phyloP scores from a whole-genome alignment of 1,284 basidiomycete genomes.

The Prillingera fragicola region DNA sequence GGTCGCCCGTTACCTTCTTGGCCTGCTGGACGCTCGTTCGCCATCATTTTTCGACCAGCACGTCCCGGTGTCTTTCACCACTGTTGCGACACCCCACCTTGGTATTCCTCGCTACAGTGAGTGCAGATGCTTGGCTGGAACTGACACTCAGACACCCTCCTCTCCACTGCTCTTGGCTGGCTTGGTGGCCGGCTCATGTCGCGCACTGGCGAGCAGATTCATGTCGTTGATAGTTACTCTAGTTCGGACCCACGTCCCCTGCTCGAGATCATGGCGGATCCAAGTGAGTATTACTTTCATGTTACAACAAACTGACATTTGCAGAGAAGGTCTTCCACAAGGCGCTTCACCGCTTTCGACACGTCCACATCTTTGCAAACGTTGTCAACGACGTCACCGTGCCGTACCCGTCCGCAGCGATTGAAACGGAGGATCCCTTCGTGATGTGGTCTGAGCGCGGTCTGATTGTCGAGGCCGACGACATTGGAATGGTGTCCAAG shows the following conservation, averaged over 20 bases:
- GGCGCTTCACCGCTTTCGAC: slow-evolving; percentile 63
- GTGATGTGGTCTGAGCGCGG: slow-evolving; percentile 56
- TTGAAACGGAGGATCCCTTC: slow-evolving; percentile 67
- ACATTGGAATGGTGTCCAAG: slow-evolving; percentile 20
- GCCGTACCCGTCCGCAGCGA: slow-evolving; percentile 70
- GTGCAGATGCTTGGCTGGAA: slow-evolving; percentile 3
- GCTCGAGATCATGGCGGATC: slow-evolving; percentile 79
- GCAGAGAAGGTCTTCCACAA: slow-evolving; percentile 70
- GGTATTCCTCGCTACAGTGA: slow-evolving; percentile 39
- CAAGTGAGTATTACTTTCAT: slow-evolving; percentile 52
- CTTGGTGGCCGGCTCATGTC: slow-evolving; percentile 72
- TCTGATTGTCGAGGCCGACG: slow-evolving; percentile 56
- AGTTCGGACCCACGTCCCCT: slow-evolving; percentile 60
- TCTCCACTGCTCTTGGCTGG: slow-evolving; percentile 57
- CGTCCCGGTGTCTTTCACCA: slow-evolving; percentile 36
- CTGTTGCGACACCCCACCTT: slow-evolving; percentile 42
- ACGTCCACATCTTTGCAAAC: slow-evolving; percentile 78
- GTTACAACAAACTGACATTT: not conserved
- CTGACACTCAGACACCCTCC: slow-evolving; percentile 47
- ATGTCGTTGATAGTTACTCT: slow-evolving; percentile 67
- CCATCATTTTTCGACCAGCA: slow-evolving; percentile 41
- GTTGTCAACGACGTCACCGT: slow-evolving; percentile 73
- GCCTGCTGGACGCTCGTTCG: slow-evolving; percentile 35
- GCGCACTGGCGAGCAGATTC: slow-evolving; percentile 77
- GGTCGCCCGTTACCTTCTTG: slow-evolving; percentile 44